Evolutionary conservation across 257 asterid genomes (phyloP).

Genomic region (Jacaranda copaia): DNA sequence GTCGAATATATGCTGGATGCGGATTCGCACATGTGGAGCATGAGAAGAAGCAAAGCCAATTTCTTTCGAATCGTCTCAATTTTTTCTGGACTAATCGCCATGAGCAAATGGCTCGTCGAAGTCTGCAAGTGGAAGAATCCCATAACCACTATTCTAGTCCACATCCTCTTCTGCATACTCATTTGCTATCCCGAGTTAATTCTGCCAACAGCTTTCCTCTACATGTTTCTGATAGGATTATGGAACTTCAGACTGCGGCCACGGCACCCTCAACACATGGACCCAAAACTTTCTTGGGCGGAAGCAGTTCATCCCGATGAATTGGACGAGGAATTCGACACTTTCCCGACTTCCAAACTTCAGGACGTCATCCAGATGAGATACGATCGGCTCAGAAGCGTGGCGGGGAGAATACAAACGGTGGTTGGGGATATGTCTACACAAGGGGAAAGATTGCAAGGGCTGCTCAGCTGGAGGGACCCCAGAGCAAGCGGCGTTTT

Average conservation of each 20-base stretch:
- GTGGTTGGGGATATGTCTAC: constrained; percentile 55
- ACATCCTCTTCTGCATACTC: constrained; percentile 59
- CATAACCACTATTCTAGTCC: constrained; percentile 53
- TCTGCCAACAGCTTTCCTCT: constrained; percentile 62
- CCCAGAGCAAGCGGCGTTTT: constrained; percentile 52
- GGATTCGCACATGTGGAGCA: constrained; percentile 83
- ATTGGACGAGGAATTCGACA: constrained; percentile 77
- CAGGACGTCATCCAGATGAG: constrained; percentile 51
- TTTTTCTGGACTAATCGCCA: constrained; percentile 51
- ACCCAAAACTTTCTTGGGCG: constrained; percentile 66
- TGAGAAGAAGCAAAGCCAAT: constrained; percentile 84
- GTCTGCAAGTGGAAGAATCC: constrained; percentile 73
- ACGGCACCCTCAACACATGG: constrained; percentile 75
- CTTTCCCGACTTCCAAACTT: constrained; percentile 57
- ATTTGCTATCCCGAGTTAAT: constrained; percentile 66
- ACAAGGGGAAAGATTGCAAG: constrained; percentile 51
- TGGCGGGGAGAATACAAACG: constrained; percentile 56
- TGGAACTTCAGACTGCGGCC: constrained; percentile 64
- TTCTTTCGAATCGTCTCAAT: constrained; percentile 61
- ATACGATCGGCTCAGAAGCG: constrained; percentile 56
- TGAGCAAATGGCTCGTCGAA: constrained; percentile 59
- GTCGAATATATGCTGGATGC: constrained; percentile 83
- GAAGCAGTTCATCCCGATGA: constrained; percentile 65
- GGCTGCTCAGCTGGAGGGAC: constrained; percentile 54
- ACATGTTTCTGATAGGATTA: constrained; percentile 62